Percentiles rank a stretch among this genome's conserved stretches.
phyloP scores from a whole-genome alignment of 345 rosid genomes.

The Salix udensis region DNA sequence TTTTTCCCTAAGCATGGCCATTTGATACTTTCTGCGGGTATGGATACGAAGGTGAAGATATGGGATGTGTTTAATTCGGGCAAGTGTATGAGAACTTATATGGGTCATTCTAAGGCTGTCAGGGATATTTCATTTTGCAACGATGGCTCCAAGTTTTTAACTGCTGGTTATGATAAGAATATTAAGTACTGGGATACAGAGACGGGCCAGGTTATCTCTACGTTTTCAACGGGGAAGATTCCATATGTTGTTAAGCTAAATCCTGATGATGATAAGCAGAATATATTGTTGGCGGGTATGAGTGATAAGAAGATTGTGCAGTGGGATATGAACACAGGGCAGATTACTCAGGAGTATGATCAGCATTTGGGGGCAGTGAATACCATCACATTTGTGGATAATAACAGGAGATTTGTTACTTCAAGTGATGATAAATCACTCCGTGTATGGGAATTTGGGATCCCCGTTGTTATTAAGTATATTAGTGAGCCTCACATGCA shows the following conservation, averaged over 20 bases:
- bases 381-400: slow-evolving; percentile 92
- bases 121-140: slow-evolving; percentile 88
- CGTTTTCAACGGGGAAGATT: slow-evolving; percentile 83
- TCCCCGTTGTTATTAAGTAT: slow-evolving; percentile 96
- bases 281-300: slow-evolving; percentile 92
- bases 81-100: slow-evolving; percentile 95
- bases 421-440: slow-evolving; percentile 98
- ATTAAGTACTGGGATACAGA: slow-evolving; percentile 98
- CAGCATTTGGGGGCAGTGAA: slow-evolving; percentile 56
- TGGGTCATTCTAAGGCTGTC: slow-evolving; percentile 95
- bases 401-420: slow-evolving; percentile 93
- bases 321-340: slow-evolving; percentile 91
- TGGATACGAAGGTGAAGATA: slow-evolving; percentile 94
- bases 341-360: slow-evolving; percentile 61
- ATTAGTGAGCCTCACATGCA: slow-evolving; percentile 99
- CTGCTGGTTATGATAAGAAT: slow-evolving; percentile 92
- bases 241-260: slow-evolving; percentile 92
- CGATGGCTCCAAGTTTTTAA: slow-evolving; percentile 87
- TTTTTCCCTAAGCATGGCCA: slow-evolving; percentile 94
- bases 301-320: slow-evolving; percentile 99
- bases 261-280: slow-evolving; percentile 95
- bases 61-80: slow-evolving; percentile 99
- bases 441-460: slow-evolving; percentile 97
- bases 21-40: slow-evolving; percentile 95
- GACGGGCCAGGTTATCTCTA: slow-evolving; percentile 89